These are phyloP conservation scores for Singerocomus inundabilis DNA, from an alignment of 1,284 basidiomycete genomes.

Conservation along the genomic window DNA sequence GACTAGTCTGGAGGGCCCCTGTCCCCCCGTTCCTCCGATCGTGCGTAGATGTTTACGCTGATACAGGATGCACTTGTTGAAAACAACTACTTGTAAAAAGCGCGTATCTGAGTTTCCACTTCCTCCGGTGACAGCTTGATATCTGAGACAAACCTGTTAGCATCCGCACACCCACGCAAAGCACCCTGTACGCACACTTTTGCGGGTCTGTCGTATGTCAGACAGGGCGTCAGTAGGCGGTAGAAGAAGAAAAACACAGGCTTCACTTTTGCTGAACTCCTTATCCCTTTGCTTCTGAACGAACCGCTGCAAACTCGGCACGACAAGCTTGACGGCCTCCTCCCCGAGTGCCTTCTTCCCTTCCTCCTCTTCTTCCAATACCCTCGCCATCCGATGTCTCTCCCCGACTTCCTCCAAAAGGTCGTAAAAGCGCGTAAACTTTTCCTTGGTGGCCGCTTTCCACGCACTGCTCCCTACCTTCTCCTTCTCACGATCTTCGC, in stretches of 20 bases:
- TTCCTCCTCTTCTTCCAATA: slow-evolving; percentile 69
- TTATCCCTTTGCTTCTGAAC: slow-evolving; percentile 71
- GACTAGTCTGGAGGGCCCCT: too few relatives aligned
- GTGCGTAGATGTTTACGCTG: too few relatives aligned
- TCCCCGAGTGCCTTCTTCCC: slow-evolving; percentile 58
- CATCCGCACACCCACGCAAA: not conserved
- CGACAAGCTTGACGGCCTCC: slow-evolving; percentile 71
- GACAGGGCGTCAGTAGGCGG: not conserved
- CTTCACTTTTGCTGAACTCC: slow-evolving; percentile 76
- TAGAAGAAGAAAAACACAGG: not conserved
- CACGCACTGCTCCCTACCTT: slow-evolving; percentile 43
- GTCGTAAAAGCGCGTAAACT: slow-evolving; percentile 76
- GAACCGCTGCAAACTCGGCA: slow-evolving; percentile 70
- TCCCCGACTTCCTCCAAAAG: slow-evolving; percentile 74
- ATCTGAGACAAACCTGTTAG: slow-evolving; percentile 44
- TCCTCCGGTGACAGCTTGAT: slow-evolving; percentile 76
- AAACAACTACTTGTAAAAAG: slow-evolving; percentile 46
- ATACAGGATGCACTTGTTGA: not conserved
- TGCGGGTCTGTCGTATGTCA: slow-evolving; percentile 58
- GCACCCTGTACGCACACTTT: slow-evolving; percentile 58
- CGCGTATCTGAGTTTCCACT: slow-evolving; percentile 67
- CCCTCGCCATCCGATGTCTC: slow-evolving; percentile 61
- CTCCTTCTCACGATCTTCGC: slow-evolving; percentile 63
- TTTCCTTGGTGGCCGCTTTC: slow-evolving; percentile 71
- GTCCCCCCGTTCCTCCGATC: too few relatives aligned